Base-by-base conservation (phyloP, 371 early-diverging fungal genomes). In the Rhizopus arrhizus region DNA sequence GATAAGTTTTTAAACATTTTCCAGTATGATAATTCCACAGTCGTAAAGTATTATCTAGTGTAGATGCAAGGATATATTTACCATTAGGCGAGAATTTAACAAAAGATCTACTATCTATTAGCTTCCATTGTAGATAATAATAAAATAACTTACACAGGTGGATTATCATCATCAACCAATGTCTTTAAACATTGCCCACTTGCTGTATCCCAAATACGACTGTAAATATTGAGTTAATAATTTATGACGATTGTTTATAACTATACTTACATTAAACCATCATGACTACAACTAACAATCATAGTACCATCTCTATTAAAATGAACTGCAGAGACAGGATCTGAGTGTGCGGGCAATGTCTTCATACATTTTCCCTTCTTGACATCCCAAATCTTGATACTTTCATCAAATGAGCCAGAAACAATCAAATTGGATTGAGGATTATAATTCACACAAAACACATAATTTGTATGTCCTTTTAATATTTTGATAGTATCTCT, bases 81-180 rank as follows among this genome's bases (percentile, higher is more conserved):
- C 98, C 95, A 72, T 98, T 98, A 33, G 99, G 99, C 31, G 96
- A 95, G 69, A 98, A 98, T 74, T 95, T 95, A 35, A 93, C 97
- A 80, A 93, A 96, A 0, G 96, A 92, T n/a, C 91, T 91, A 62
- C 5, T 22, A 22, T 22, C 22, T 22, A 22, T 22, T 22, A 22
- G 22, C 22, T 22, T 22, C 22, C 22, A 22, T 22, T 22, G 22
- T 22, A 5, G n/a, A 12, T 11, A 5, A 22, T 36, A 43, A 55
- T 22, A 38, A n/a, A 13, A 7, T 3, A 4, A 12, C 53, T 60
- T 77, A 92, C 87, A 97, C 96, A 31, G 94, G 92, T 51, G 95
- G 96, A 65, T 93, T 95, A 60, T 90, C 93, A 69, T 96, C 96
- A 65, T 95, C 93, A 12, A 95, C 90, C 32, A 98, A 69, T 0